These are phyloP conservation scores for Heliamphora exappendiculata DNA, from an alignment of 148 eudicot species.

Conservation along the genomic window DNA sequence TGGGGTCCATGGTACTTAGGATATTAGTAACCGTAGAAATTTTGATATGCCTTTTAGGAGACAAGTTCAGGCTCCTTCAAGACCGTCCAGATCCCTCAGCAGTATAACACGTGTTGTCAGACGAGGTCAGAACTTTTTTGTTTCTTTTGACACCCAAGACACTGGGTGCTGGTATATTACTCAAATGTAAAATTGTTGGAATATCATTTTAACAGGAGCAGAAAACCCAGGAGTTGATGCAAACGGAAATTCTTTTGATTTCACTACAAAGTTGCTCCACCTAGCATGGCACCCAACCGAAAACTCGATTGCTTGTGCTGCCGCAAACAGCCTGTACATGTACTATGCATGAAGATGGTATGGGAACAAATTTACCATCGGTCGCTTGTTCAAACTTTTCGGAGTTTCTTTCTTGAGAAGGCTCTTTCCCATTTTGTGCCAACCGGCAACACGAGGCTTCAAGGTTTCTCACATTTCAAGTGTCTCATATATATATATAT, in stretches of 20 bases:
- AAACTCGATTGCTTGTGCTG: constrained; percentile 85
- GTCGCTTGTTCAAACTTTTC: constrained; percentile 14
- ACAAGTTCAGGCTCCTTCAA: constrained; percentile 77
- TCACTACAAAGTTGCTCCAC: constrained; percentile 81
- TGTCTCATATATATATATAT: constrained; percentile 16
- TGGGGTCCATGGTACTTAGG: too few species aligned
- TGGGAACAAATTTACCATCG: constrained; percentile 11
- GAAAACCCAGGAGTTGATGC: constrained; percentile 67
- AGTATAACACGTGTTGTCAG: constrained; percentile 60
- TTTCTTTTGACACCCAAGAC: too few species aligned
- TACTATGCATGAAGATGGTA: constrained; percentile 60
- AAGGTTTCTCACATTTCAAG: constrained; percentile 6
- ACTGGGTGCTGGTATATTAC: not conserved
- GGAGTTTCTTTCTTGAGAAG: constrained; percentile 21
- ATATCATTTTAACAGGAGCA: constrained; percentile 40
- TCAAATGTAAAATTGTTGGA: not conserved
- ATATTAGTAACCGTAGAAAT: not conserved
- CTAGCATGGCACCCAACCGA: constrained; percentile 93
- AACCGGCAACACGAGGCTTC: constrained; percentile 16
- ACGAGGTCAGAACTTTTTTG: constrained; percentile 56
- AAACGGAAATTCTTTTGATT: constrained; percentile 69
- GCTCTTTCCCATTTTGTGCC: constrained; percentile 6
- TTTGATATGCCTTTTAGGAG: constrained; percentile 36
- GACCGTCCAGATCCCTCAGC: constrained; percentile 71
- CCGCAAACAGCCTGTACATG: constrained; percentile 96